phyloP scores from a whole-genome alignment of 306 rosid species.

The Comarum palustre region DNA sequence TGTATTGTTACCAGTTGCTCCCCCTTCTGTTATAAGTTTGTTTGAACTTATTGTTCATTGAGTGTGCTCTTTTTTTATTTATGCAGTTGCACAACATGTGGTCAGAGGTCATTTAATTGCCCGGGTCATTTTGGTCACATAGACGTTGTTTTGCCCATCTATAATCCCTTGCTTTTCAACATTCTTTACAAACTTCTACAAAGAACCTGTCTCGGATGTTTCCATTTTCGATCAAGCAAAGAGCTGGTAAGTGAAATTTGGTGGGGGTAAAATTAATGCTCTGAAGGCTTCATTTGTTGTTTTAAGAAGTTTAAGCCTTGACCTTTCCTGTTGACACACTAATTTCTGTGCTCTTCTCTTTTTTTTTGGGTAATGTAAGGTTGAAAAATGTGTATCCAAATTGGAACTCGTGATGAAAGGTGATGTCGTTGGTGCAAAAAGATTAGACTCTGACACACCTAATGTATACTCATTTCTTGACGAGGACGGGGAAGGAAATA shows the following conservation, averaged over 20 bases:
- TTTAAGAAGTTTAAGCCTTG: neutral
- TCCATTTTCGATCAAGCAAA: conserved; percentile 41
- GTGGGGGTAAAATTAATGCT: neutral
- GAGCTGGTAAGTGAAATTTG: conserved; percentile 38
- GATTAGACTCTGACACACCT: conserved; percentile 30
- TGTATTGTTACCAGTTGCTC: neutral
- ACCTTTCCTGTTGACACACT: neutral
- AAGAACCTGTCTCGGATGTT: conserved; percentile 61
- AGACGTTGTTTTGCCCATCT: conserved; percentile 60
- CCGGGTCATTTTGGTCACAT: conserved; percentile 89
- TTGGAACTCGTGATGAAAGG: conserved; percentile 69
- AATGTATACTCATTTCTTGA: conserved; percentile 23
- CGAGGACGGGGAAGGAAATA: conserved; percentile 24
- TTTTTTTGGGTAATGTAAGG: conserved; percentile 33
- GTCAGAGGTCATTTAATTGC: conserved; percentile 46
- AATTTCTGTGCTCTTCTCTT: neutral
- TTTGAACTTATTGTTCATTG: conserved; percentile 16
- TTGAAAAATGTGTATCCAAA: conserved; percentile 46
- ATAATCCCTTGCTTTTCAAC: conserved; percentile 73
- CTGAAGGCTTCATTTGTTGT: neutral
- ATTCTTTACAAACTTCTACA: conserved; percentile 49
- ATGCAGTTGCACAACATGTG: conserved; percentile 79
- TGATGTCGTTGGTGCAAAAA: conserved; percentile 52
- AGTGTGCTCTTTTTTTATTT: conserved; percentile 10
- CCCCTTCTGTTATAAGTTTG: too few relatives aligned